Percentiles rank a stretch among this genome's conserved stretches.
Evolutionary conservation across 257 asterid genomes (phyloP).

Genomic region (Solanum gracilifrons): DNA sequence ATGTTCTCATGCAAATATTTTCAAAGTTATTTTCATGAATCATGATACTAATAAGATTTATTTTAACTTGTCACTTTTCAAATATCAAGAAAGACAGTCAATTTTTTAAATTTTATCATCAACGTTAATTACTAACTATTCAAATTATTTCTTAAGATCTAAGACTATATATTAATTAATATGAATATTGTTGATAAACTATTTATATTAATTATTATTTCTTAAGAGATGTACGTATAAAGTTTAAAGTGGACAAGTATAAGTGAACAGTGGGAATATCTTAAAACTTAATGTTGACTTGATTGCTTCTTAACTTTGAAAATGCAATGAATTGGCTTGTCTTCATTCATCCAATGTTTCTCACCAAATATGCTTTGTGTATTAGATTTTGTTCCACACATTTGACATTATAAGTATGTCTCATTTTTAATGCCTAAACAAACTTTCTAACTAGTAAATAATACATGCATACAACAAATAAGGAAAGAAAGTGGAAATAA

Average conservation of each 20-base stretch:
- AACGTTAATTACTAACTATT: background rate
- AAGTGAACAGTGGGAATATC: no score
- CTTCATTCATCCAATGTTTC: background rate
- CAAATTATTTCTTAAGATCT: no score
- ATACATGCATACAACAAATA: background rate
- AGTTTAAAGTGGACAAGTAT: background rate
- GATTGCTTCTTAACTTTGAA: background rate
- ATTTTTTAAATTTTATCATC: background rate
- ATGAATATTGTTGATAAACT: background rate
- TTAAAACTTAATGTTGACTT: background rate
- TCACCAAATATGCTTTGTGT: background rate
- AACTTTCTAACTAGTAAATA: background rate
- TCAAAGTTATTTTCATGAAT: background rate
- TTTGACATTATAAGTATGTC: background rate
- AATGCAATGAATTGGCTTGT: background rate
- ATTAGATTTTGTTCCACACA: background rate
- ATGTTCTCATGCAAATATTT: background rate
- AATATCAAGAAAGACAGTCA: no score
- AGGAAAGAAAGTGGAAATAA: background rate
- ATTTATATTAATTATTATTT: no score
- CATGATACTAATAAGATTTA: background rate
- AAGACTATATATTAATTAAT: no score
- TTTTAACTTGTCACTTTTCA: no score
- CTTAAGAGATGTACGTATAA: background rate
- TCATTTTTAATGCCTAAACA: background rate